A percentile compares a stretch with the other conserved stretches of the same genome.
These are phyloP conservation scores for Crucibulum laeve DNA, from an alignment of 768 basidiomycete genomes.

Conservation along the genomic window DNA sequence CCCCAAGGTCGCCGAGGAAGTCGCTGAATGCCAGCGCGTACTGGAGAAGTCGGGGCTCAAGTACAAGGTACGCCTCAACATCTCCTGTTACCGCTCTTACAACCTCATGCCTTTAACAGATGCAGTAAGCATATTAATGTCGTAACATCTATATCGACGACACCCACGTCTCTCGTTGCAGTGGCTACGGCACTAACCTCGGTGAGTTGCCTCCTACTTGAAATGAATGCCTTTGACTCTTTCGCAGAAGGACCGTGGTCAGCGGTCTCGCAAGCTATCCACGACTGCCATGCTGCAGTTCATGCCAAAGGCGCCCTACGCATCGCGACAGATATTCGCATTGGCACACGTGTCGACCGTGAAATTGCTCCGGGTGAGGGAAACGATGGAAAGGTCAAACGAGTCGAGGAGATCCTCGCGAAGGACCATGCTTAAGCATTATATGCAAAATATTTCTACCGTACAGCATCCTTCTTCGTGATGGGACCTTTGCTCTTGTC, in stretches of 20 bases:
- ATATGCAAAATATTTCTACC: too few species aligned
- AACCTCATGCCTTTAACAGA: conserved; percentile 30
- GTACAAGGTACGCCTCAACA: conserved; percentile 53
- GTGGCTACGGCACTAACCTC: conserved; percentile 90
- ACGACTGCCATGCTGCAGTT: conserved; percentile 86
- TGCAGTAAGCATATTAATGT: conserved; percentile 62
- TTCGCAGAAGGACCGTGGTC: conserved; percentile 79
- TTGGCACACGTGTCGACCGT: conserved; percentile 83
- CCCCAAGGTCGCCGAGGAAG: conserved; percentile 64
- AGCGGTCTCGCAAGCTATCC: conserved; percentile 80
- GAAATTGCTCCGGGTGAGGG: conserved; percentile 58
- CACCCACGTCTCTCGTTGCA: conserved; percentile 19
- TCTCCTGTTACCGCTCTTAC: conserved; percentile 3
- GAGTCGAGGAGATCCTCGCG: conserved; percentile 77
- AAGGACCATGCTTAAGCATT: too few species aligned
- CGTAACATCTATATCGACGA: background rate
- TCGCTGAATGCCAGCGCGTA: conserved; percentile 79
- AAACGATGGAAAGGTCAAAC: conserved; percentile 74
- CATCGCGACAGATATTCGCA: conserved; percentile 90
- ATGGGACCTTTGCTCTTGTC: too few species aligned
- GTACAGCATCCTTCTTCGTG: too few species aligned
- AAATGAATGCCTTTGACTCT: conserved; percentile 1
- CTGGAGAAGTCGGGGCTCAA: conserved; percentile 80
- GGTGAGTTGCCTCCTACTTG: conserved; percentile 33
- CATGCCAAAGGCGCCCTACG: conserved; percentile 72